Conservation (phyloP, 2,329 filamentous ascomycete species). For the Trichophyton rubrum region DNA sequence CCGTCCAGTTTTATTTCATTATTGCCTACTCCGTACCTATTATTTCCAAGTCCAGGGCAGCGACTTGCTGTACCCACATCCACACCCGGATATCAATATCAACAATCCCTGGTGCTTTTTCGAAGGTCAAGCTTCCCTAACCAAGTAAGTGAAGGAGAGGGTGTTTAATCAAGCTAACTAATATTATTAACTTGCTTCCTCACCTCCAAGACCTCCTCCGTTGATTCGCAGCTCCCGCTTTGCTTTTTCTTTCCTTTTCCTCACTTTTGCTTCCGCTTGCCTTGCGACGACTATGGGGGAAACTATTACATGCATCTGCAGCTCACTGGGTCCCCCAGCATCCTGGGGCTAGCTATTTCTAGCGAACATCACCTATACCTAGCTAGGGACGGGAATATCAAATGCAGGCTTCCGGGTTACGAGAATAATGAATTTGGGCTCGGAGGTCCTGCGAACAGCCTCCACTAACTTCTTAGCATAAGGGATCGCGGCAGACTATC, state of each 20-base stretch:
- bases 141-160: background rate
- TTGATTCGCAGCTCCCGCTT: background rate
- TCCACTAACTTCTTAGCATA: background rate
- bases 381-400: background rate
- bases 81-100: too few relatives aligned
- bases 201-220: background rate
- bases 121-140: background rate
- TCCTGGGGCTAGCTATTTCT: background rate
- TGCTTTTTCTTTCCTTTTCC: background rate
- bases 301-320: background rate
- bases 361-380: background rate
- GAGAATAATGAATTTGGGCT: background rate
- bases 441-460: background rate
- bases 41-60: too few relatives aligned
- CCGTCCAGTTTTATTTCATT: too few relatives aligned
- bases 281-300: background rate
- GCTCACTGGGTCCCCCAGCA: background rate
- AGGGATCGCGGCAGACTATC: background rate
- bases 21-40: too few relatives aligned
- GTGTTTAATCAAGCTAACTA: background rate
- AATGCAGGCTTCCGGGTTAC: background rate
- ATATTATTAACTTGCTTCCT: too few relatives aligned
- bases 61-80: too few relatives aligned
- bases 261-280: background rate
- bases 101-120: background rate